Evolutionary conservation across 2,329 filamentous ascomycete species (phyloP), one percentile per base, ranked within the genome.

Genomic region (Fusarium sarcochroum): DNA sequence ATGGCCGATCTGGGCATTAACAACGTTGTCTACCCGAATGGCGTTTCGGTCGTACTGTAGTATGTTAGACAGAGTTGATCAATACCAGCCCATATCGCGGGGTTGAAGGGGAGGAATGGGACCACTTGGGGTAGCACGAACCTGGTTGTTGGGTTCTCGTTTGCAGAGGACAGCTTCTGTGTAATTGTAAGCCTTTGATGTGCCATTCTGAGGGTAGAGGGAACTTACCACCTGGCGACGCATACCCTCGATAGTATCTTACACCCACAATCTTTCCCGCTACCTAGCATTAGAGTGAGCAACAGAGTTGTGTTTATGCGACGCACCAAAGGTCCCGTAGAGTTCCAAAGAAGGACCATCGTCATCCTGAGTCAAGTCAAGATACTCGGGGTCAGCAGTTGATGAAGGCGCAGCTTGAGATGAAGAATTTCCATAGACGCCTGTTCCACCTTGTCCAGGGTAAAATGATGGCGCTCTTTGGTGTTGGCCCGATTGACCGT

Each of bases 21-120:
- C 86, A 15, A 94, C 92, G 76, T 96, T 97, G 72, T 92, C 85
- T 2, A 97, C 87, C 7, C 89, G 87, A 58, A 97, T 93, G 0
- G 93, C 93, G 79, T 96, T 96, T 7, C 70, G 66, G 75, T 96
- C 92, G 74, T 91, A 92, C 69, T 82, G 41, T 18, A 46, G 32
- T 18, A 32, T 47, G 44, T 67, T 27, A 60, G 52, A 58, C 18
- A 40, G n/a, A 14, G 23, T 27, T n/a, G 7, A 34, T 46, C 21
- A 52, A 21, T 45, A 11, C 15, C 34, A 58, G 50, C 15, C 30
- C 47, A 41, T 41, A n/a, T 27, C 7, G 51, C 51, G 30, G 30
- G 27, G 18, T 47, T 42, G 30, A 45, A 41, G 34, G 40, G 35
- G 14, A 54, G 32, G 56, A 40, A 68, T 60, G 35, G 44, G 66